Evolutionary conservation across 2,329 filamentous ascomycete species (phyloP), one percentile per base, ranked within the genome.

Genomic region (Aspergillus sp.): DNA sequence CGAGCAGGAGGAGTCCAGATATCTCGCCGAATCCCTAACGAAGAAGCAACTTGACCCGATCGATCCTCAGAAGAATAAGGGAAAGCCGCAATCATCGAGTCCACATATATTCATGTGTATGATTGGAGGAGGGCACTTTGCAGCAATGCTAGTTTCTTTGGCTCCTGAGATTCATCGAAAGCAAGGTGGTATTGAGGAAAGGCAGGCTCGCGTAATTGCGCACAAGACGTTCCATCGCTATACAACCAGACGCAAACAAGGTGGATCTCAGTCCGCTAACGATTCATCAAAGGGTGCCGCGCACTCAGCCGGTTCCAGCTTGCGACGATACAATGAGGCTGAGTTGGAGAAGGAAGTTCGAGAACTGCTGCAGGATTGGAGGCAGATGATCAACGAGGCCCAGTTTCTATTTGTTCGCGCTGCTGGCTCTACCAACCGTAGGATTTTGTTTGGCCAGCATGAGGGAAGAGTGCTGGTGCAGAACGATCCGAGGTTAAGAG

Each of bases 191-290:
- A 82, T 89, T 1, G 84, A 96, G 70, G 92, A 96, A 64, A 84
- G 91, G 53, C 90, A 96, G 68, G 91, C 93, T 6, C 89, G 89
- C 0, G 91, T 98, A 0, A 82, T 97, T 45, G 93, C 92, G 0
- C 93, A 98, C 76, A 99, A 99, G 79, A 97, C 93, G 0, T 99
- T 98, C 74, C 96, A 99, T 74, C 85, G 95, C 57, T 99, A 99
- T 71, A 99, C 96, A 0, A 99, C 95, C 6, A 84, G 95, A 63
- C 85, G 95, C 64, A 99, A 99, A 73, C 95, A 99, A 74, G 95
- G 95, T 80, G 95, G 96, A 43, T 88, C 92, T 11, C 95, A 99
- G 73, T 96, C 93, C 3, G 89, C 93, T 27, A 98, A 92, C 72
- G 95, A 99, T 73, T 90, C 91, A 60, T 86, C 93, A n/a, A 96